Base-by-base conservation (phyloP, 345 rosid species). In the Citrus glauca region DNA sequence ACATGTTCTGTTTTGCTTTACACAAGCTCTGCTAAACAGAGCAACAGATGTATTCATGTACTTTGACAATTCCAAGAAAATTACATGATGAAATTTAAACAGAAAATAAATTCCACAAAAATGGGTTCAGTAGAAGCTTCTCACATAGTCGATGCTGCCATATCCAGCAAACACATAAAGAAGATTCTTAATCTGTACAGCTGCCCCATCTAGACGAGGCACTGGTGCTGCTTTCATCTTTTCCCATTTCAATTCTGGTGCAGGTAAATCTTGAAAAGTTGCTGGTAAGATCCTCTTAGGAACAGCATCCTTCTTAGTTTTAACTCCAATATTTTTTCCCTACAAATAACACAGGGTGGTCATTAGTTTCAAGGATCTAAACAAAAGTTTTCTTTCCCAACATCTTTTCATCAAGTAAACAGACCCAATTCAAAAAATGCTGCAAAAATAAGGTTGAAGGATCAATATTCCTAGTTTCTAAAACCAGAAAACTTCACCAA, bases 141-240 rank as follows among this genome's bases (percentile, higher is more conserved):
- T 88, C 81, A 95, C 99, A 79, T 60, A 77, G 82, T 96, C 88
- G 67, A 94, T 92, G 72, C 90, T 91, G 74, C 97, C 95, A 72
- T 96, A 96, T 66, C 99, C 98, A 53, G 99, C 99, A 84, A 96
- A 96, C 5, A 96, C 99, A 53, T 76, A 96, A 0, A 96, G 87
- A 72, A 82, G 90, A 80, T 94, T 83, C 85, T 81, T 82, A 56
- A 96, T 92, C 91, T 96, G 99, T 71, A 92, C 81, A 0, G 97
- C 97, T 67, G 98, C 97, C 73, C 99, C 98, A 78, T 92, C 99
- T 16, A 96, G 81, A 48, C 98, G 97, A 87, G 98, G 99, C 60
- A 96, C 97, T 35, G 97, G 98, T 0, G 99, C 91, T 87, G 85
- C 28, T 37, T 88, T 71, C 99, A 96, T 96, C 88, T 91, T 91